Conservation (phyloP, 1,284 basidiomycete genomes). For the Melampsora larici-populina region DNA sequence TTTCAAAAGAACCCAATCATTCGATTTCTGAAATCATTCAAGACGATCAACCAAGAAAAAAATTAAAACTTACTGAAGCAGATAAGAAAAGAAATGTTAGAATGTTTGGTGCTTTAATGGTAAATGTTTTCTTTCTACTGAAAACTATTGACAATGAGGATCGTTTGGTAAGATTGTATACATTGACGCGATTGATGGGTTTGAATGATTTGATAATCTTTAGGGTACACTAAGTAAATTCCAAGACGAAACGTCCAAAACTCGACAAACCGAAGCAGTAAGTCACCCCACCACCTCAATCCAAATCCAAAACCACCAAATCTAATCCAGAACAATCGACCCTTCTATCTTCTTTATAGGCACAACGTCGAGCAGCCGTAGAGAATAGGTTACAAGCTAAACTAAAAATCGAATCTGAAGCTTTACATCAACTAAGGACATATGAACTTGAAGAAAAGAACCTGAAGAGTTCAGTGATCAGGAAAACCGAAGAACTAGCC, state of each 20-base stretch:
- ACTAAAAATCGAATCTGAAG: constrained; percentile 37
- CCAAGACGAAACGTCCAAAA: constrained; percentile 38
- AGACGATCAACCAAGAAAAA: constrained; percentile 35
- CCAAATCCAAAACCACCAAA: not conserved
- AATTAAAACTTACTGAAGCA: constrained; percentile 41
- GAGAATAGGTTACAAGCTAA: constrained; percentile 43
- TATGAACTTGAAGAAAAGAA: constrained; percentile 36
- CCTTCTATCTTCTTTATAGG: constrained; percentile 4
- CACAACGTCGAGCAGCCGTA: constrained; percentile 38
- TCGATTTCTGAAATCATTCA: too few relatives aligned
- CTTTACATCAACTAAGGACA: constrained; percentile 31
- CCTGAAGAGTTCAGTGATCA: constrained; percentile 15
- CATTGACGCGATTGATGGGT: not conserved
- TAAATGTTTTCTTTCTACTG: too few relatives aligned
- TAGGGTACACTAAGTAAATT: constrained; percentile 42
- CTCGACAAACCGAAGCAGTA: constrained; percentile 40
- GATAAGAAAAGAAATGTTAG: constrained; percentile 41
- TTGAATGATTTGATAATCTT: not conserved
- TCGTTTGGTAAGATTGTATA: too few relatives aligned
- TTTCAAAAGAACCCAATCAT: too few relatives aligned
- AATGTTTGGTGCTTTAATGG: constrained; percentile 43
- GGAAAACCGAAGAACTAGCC: constrained; percentile 35
- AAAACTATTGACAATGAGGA: too few relatives aligned
- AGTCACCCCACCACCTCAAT: not conserved
- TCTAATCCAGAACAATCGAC: not conserved